These are phyloP conservation scores for Agrocybe praecox DNA, from an alignment of 768 basidiomycete genomes.

Conservation along the genomic window DNA sequence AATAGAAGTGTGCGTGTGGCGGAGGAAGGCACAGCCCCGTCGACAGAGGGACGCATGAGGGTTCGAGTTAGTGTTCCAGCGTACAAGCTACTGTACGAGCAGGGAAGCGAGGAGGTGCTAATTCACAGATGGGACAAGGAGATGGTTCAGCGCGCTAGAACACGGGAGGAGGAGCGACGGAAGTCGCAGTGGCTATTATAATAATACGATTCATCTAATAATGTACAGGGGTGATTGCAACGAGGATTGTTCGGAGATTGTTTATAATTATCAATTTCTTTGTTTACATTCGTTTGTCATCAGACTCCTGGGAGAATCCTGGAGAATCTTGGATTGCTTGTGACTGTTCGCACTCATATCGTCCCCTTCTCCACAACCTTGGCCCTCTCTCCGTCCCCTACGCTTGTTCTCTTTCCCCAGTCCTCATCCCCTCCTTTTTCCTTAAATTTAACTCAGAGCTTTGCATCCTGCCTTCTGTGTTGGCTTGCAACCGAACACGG, in stretches of 20 bases:
- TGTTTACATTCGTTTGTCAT: constrained; percentile 17
- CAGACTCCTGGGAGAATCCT: constrained; percentile 22
- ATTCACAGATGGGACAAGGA: constrained; percentile 39
- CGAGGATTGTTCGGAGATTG: neutral
- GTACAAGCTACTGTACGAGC: constrained; percentile 74
- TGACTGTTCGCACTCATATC: constrained; percentile 18
- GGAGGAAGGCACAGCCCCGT: constrained; percentile 43
- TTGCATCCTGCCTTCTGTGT: constrained; percentile 1
- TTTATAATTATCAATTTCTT: constrained; percentile 4
- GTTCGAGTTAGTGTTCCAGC: constrained; percentile 60
- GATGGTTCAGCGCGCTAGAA: constrained; percentile 37
- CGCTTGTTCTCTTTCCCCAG: constrained; percentile 15
- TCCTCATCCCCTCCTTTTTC: constrained; percentile 15
- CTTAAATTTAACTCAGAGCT: no score
- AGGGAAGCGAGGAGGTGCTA: constrained; percentile 60
- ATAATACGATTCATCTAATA: constrained; percentile 4
- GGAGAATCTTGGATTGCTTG: constrained; percentile 16
- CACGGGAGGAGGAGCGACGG: constrained; percentile 59
- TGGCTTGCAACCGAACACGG: constrained; percentile 1
- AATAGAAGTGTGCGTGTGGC: constrained; percentile 51
- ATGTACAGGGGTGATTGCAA: constrained; percentile 6
- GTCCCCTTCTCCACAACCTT: constrained; percentile 5
- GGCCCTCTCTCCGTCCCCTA: neutral
- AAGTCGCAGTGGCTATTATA: constrained; percentile 25
- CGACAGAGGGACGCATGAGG: constrained; percentile 38